phyloP scores from a whole-genome alignment of 371 early-diverging fungal genomes.

The Mucor mucedo region DNA sequence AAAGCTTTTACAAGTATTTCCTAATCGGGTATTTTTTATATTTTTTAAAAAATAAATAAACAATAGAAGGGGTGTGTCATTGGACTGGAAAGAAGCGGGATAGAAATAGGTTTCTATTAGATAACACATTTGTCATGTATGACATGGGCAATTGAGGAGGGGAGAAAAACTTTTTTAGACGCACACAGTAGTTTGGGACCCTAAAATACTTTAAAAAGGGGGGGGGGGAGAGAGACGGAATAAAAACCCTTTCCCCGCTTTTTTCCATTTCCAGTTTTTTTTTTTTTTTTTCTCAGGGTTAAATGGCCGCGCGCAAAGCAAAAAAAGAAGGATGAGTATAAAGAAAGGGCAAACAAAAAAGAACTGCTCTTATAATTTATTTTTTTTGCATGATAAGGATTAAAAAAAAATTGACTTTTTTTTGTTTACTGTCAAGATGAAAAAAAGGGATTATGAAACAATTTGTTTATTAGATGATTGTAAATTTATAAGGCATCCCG shows the following conservation, averaged over 20 bases:
- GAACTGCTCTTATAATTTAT: not conserved
- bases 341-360: not conserved
- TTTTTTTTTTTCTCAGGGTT: slow-evolving; percentile 1
- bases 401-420: too few species aligned
- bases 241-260: not conserved
- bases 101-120: too few species aligned
- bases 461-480: too few species aligned
- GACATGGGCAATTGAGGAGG: too few species aligned
- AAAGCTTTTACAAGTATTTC: too few species aligned
- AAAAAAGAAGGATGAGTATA: not conserved
- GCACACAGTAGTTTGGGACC: not conserved
- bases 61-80: too few species aligned
- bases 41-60: too few species aligned
- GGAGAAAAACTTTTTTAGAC: too few species aligned
- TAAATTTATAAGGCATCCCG: slow-evolving; percentile 3
- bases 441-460: not conserved
- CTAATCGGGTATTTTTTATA: too few species aligned
- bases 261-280: slow-evolving; percentile 1
- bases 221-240: not conserved
- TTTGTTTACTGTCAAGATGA: not conserved
- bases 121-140: too few species aligned
- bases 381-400: not conserved
- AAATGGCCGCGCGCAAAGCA: not conserved
- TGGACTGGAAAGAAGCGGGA: too few species aligned
- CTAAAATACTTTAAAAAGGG: not conserved